Evolutionary conservation across 441 rosid genomes (phyloP), one percentile per base, ranked within the genome.

Genomic region (Populus hybrid): DNA sequence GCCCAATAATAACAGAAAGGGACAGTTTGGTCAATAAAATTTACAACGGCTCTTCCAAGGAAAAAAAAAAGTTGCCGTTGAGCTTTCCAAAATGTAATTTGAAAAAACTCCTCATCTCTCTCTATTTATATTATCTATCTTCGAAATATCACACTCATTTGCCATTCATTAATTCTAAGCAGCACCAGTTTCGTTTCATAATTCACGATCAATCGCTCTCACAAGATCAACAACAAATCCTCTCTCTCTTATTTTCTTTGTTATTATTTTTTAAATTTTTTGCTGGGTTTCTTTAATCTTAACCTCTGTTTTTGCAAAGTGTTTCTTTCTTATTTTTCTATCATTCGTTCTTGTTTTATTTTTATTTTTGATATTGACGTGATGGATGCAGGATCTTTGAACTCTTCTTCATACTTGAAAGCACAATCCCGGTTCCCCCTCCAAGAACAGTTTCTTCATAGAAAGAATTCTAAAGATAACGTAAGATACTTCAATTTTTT

Each of bases 341-440:
- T 36, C 34, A 16, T 75, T 5, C 20, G 16, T 36, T 30, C 24
- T 11, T 64, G 8, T 18, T 38, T 64, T 74, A 69, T 20, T 14
- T 50, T 75, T 76, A 68, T 38, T 38, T 42, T 63, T 4, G 57
- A 53, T 16, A 53, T 67, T 73, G 42, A 73, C 53, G 67, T 32
- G 71, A 87, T 89, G 94, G 88, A 88, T 87, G 85, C 90, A 87
- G 90, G 91, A 70, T 79, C 73, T 14, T 76, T 83, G 81, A 84
- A 46, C 71, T 76, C 83, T 82, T 82, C 87, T 79, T 84, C 89
- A 6, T 75, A 77, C 68, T 53, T 79, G 82, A 89, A 84, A 64
- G 76, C 74, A 3, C 86, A 88, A 50, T 82, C 91, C 68, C 84
- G 90, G 38, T 82, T 79, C 68, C 91, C 94, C 4, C 92, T 90